Conservation (phyloP, 148 eudicot genomes). For the Rhododendron ovatum region DNA sequence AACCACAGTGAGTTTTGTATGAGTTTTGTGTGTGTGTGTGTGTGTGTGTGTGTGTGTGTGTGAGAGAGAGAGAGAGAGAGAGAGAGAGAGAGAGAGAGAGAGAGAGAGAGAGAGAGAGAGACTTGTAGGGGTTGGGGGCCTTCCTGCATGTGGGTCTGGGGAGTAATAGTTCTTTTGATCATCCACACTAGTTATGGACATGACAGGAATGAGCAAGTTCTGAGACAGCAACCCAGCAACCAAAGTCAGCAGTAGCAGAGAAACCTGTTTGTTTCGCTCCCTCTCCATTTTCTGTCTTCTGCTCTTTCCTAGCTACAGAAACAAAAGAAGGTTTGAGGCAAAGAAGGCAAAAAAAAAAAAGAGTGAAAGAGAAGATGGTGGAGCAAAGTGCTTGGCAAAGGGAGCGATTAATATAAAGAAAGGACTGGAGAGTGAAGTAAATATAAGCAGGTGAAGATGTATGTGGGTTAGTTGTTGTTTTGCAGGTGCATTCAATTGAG, state of each 20-base stretch:
- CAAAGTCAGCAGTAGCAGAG: conserved; percentile 26
- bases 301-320: background rate
- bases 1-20: background rate
- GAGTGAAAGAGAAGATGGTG: background rate
- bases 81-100: background rate
- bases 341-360: background rate
- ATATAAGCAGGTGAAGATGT: conserved; percentile 48
- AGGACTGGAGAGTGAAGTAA: conserved; percentile 31
- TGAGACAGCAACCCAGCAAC: conserved; percentile 33
- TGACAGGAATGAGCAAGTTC: conserved; percentile 33
- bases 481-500: conserved; percentile 49
- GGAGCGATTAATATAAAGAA: conserved; percentile 31
- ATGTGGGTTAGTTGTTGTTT: conserved; percentile 52
- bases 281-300: conserved; percentile 13
- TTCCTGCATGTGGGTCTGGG: conserved; percentile 21
- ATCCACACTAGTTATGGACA: conserved; percentile 18
- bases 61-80: background rate
- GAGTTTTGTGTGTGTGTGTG: background rate
- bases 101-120: conserved; percentile 10
- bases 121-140: conserved; percentile 31
- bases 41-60: background rate
- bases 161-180: conserved; percentile 33
- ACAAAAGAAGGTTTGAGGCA: background rate
- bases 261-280: conserved; percentile 21
- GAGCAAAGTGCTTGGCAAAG: conserved; percentile 1